Conservation (phyloP, 179 eudicot species). For the Spinacia oleracea region DNA sequence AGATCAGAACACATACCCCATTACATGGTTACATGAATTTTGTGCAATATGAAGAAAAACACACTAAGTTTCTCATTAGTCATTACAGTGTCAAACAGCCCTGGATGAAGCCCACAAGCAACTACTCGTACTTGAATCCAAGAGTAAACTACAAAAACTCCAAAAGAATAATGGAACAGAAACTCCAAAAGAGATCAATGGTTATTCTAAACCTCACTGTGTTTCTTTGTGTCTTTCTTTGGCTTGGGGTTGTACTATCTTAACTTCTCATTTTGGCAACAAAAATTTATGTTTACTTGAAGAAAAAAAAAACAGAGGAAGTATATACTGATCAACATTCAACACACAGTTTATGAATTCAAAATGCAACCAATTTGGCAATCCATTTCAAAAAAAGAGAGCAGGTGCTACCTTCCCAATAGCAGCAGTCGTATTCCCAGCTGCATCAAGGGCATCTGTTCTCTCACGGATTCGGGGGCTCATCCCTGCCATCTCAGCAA, state of each 20-base stretch:
- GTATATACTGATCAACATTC: background rate
- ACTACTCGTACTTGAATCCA: background rate
- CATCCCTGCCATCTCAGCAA: constrained; percentile 99
- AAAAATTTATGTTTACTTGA: no score
- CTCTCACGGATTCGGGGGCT: constrained; percentile 89
- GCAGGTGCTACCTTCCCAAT: constrained; percentile 72
- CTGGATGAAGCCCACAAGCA: background rate
- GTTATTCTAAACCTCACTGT: background rate
- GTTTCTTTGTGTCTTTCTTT: no score
- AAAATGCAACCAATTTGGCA: background rate
- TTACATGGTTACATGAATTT: background rate
- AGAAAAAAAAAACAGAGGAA: no score
- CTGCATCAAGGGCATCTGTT: constrained; percentile 98
- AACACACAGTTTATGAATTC: background rate
- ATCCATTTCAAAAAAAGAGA: background rate
- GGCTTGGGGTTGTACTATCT: no score
- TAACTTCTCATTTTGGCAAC: no score
- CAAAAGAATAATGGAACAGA: background rate
- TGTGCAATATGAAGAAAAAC: background rate
- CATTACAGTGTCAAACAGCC: background rate
- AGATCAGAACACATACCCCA: background rate
- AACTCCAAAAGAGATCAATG: background rate
- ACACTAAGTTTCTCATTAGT: background rate
- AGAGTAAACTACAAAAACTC: background rate
- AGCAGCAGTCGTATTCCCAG: constrained; percentile 96